Percentiles rank a stretch among this genome's conserved stretches.
Conservation (phyloP, 2,329 filamentous ascomycete species). For the Leptographium galeiforme region DNA sequence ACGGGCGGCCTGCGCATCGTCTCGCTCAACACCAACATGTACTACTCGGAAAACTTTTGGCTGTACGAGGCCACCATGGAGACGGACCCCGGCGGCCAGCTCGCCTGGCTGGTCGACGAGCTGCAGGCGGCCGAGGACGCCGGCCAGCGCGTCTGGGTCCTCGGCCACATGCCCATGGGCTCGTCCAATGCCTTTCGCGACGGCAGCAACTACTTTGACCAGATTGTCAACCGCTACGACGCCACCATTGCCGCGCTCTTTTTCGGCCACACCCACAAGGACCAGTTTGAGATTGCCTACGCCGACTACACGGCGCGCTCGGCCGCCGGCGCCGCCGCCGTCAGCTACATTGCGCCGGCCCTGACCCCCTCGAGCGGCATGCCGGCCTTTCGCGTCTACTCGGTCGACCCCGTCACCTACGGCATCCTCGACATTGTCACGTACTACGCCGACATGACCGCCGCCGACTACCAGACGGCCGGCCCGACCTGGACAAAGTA, state of each 20-base stretch:
- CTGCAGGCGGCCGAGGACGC: slow-evolving; percentile 36
- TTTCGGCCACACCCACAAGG: slow-evolving; percentile 42
- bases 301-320: slow-evolving; percentile 27
- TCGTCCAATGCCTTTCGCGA: slow-evolving; percentile 36
- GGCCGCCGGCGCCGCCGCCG: slow-evolving; percentile 28
- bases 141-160: slow-evolving; percentile 38
- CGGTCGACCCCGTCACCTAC: slow-evolving; percentile 41
- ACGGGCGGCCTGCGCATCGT: slow-evolving; percentile 36
- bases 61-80: slow-evolving; percentile 36
- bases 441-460: slow-evolving; percentile 39
- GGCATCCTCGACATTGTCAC: slow-evolving; percentile 36
- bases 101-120: slow-evolving; percentile 39
- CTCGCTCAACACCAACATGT: slow-evolving; percentile 44
- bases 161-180: slow-evolving; percentile 44
- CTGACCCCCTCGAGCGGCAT: slow-evolving; percentile 42
- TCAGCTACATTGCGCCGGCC: slow-evolving; percentile 41
- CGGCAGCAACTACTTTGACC: slow-evolving; percentile 36
- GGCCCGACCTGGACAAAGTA: slow-evolving; percentile 37
- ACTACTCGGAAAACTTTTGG: slow-evolving; percentile 43
- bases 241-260: slow-evolving; percentile 40
- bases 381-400: slow-evolving; percentile 43
- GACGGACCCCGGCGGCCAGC: slow-evolving; percentile 35
- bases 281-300: slow-evolving; percentile 43
- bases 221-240: slow-evolving; percentile 36
- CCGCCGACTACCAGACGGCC: slow-evolving; percentile 26